Percentiles rank a stretch among this genome's conserved stretches.
phyloP scores from a whole-genome alignment of 1,284 basidiomycete genomes.

The Ustilago curta region DNA sequence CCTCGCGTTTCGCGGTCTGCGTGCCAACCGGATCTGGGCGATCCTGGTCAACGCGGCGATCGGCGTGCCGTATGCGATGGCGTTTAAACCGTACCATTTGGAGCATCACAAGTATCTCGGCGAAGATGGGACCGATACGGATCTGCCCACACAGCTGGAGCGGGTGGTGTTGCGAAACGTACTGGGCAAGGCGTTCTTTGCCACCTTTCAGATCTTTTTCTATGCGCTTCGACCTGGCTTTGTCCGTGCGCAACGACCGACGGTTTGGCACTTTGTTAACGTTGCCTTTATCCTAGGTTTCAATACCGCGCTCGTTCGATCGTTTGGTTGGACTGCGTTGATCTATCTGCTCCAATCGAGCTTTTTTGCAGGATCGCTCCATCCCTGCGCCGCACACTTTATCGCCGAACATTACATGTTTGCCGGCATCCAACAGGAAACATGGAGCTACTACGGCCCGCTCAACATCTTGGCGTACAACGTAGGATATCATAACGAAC shows the following conservation, averaged over 20 bases:
- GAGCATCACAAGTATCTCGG: constrained; percentile 87
- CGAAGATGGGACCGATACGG: constrained; percentile 96
- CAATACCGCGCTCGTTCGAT: constrained; percentile 74
- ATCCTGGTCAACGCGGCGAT: constrained; percentile 93
- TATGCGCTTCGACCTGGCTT: constrained; percentile 97
- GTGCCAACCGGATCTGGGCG: constrained; percentile 86
- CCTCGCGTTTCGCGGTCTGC: constrained; percentile 86
- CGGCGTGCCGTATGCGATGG: constrained; percentile 91
- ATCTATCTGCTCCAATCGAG: constrained; percentile 86
- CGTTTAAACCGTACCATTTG: constrained; percentile 96
- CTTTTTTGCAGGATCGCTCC: constrained; percentile 94
- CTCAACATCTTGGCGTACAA: constrained; percentile 95
- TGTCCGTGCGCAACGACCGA: constrained; percentile 84
- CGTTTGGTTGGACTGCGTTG: constrained; percentile 52
- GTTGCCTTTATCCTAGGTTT: constrained; percentile 78
- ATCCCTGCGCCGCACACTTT: constrained; percentile 96
- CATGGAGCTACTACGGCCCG: constrained; percentile 94
- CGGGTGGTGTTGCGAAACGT: constrained; percentile 91
- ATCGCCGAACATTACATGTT: constrained; percentile 80
- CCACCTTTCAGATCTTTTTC: constrained; percentile 97
- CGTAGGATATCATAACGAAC: constrained; percentile 98
- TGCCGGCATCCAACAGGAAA: constrained; percentile 78
- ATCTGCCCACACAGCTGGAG: constrained; percentile 88
- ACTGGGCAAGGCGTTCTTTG: constrained; percentile 96
- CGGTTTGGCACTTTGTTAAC: constrained; percentile 87